Conservation (phyloP, 1,139 yeast species). For the Hansenula anomala region DNA sequence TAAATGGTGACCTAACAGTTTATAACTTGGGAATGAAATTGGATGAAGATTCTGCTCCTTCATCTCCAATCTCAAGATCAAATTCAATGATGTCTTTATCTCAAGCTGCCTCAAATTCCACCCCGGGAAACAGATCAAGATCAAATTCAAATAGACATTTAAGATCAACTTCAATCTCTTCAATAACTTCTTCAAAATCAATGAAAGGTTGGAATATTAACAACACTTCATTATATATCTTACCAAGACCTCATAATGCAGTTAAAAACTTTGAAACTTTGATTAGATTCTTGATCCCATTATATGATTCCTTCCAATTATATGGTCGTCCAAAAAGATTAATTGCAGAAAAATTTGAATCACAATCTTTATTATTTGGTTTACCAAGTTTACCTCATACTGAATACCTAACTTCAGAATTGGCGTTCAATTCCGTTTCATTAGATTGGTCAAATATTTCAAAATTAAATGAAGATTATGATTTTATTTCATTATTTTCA, state of each 20-base stretch:
- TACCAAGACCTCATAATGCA: conserved; percentile 84
- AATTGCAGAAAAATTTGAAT: conserved; percentile 71
- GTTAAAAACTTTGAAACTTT: conserved; percentile 83
- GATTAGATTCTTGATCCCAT: conserved; percentile 70
- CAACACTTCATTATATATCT: conserved; percentile 56
- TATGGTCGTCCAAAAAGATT: conserved; percentile 79
- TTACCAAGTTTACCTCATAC: conserved; percentile 76
- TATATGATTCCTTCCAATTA: conserved; percentile 69
- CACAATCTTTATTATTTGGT: conserved; percentile 69
- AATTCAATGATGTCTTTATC: conserved; percentile 5
- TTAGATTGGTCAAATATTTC: conserved; percentile 13
- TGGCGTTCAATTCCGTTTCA: conserved; percentile 5
- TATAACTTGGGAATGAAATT: conserved; percentile 27
- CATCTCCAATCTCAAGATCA: conserved; percentile 2
- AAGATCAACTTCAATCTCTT: conserved; percentile 11
- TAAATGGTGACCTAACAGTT: conserved; percentile 67
- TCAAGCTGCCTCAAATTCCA: conserved; percentile 2
- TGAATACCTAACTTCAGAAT: conserved; percentile 45
- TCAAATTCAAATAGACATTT: conserved; percentile 11
- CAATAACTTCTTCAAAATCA: conserved; percentile 9
- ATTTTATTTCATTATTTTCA: conserved; percentile 9
- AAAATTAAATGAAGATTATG: conserved; percentile 1
- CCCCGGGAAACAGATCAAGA: conserved; percentile 16
- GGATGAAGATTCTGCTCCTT: neutral
- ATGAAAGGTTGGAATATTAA: conserved; percentile 9